Conservation (phyloP, 2,329 filamentous ascomycete species). For the Xylaria sp. region DNA sequence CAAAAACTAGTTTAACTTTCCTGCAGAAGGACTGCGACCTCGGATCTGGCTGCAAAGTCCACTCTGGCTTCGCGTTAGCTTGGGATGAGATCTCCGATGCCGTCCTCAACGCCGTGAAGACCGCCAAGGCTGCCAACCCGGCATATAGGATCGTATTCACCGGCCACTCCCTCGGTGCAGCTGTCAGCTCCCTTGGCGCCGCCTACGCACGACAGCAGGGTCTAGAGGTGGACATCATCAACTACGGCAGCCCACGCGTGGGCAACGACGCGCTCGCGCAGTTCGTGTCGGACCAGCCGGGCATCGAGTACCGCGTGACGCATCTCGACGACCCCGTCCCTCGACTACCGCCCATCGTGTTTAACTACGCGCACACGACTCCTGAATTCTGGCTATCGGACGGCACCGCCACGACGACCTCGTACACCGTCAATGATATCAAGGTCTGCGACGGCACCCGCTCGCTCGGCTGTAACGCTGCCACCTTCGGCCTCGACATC, state of each 20-base stretch:
- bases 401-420: conserved; percentile 48
- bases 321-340: conserved; percentile 75
- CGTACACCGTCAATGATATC: conserved; percentile 55
- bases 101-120: conserved; percentile 56
- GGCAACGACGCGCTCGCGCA: conserved; percentile 66
- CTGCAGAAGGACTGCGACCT: conserved; percentile 52
- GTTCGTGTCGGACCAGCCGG: conserved; percentile 64
- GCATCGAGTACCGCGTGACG: conserved; percentile 70
- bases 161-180: conserved; percentile 76
- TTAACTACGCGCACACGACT: conserved; percentile 72
- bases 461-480: conserved; percentile 61
- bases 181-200: conserved; percentile 69
- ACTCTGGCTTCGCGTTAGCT: conserved; percentile 67
- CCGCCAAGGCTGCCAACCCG: conserved; percentile 59
- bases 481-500: conserved; percentile 57
- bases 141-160: conserved; percentile 65
- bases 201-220: conserved; percentile 62
- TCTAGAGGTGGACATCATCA: conserved; percentile 67
- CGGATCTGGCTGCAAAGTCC: conserved; percentile 60
- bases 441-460: conserved; percentile 60
- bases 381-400: conserved; percentile 73
- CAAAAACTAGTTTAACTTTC: conserved; percentile 53
- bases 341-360: conserved; percentile 68
- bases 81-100: conserved; percentile 63
- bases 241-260: conserved; percentile 73